Conservation (phyloP, 805 yeast species). For the Ogataea ganodermae region DNA sequence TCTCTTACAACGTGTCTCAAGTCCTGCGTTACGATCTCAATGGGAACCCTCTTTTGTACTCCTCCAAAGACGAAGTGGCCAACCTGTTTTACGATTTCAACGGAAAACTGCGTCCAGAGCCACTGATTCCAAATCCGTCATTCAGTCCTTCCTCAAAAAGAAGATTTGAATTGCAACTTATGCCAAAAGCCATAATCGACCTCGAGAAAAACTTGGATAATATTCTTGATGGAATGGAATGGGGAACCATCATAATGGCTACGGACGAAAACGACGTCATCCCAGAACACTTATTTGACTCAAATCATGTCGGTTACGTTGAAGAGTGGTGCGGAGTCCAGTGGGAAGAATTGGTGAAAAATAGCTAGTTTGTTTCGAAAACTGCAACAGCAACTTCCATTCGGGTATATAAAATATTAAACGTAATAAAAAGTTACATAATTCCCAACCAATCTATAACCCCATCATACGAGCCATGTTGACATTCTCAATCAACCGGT, state of each 20-base stretch:
- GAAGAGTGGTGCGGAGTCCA: constrained; percentile 33
- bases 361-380: neutral
- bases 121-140: constrained; percentile 57
- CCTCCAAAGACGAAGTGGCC: constrained; percentile 58
- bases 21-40: constrained; percentile 82
- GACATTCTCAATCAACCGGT: constrained; percentile 60
- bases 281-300: constrained; percentile 51
- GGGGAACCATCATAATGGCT: constrained; percentile 91
- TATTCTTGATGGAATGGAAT: constrained; percentile 83
- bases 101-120: constrained; percentile 26
- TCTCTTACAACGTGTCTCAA: constrained; percentile 83
- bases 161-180: constrained; percentile 82
- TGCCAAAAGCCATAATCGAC: constrained; percentile 91
- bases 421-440: constrained; percentile 1
- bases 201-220: constrained; percentile 55
- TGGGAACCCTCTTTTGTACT: constrained; percentile 76
- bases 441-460: constrained; percentile 11
- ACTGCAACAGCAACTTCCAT: neutral
- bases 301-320: constrained; percentile 59
- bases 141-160: constrained; percentile 61
- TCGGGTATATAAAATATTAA: neutral
- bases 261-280: constrained; percentile 66
- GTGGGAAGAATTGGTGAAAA: constrained; percentile 29
- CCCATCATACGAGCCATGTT: constrained; percentile 28
- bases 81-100: constrained; percentile 38